Conservation (phyloP, 352 stramenopile genomes). For the Phytophthora tentaculata region DNA sequence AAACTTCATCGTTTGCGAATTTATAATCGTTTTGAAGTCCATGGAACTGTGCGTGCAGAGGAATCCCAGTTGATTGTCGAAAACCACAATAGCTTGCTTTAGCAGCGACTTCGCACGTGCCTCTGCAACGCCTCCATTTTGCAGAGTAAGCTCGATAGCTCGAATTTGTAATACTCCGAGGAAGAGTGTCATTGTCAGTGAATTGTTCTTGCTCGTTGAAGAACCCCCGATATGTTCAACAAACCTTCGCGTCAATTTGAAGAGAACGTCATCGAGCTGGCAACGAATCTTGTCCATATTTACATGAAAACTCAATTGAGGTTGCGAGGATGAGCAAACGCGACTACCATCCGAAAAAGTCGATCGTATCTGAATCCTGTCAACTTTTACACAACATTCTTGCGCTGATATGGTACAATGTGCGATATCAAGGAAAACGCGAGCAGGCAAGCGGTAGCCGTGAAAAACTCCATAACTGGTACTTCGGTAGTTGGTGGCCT, state of each 20-base stretch:
- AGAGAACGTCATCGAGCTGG: conserved; percentile 41
- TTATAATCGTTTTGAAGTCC: conserved; percentile 60
- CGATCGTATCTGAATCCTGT: conserved; percentile 46
- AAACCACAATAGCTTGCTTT: conserved; percentile 59
- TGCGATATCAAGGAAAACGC: conserved; percentile 50
- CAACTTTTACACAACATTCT: conserved; percentile 45
- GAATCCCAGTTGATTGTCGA: conserved; percentile 65
- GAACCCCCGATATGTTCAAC: conserved; percentile 6
- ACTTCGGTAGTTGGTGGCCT: not conserved
- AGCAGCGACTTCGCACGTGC: conserved; percentile 54
- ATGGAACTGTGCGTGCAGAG: conserved; percentile 59
- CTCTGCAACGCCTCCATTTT: conserved; percentile 14
- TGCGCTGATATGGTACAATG: conserved; percentile 33
- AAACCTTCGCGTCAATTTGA: conserved; percentile 26
- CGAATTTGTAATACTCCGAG: conserved; percentile 59
- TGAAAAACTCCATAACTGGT: not conserved
- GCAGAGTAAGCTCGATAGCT: conserved; percentile 60
- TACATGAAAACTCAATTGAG: conserved; percentile 54
- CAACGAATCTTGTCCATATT: conserved; percentile 53
- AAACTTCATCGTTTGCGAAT: conserved; percentile 42
- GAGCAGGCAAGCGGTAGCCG: conserved; percentile 20
- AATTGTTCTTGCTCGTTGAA: not conserved
- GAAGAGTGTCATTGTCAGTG: conserved; percentile 41
- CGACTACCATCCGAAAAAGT: conserved; percentile 61
- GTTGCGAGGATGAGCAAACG: conserved; percentile 51